Evolutionary conservation across 352 stramenopile species (phyloP).

Genomic region (Globisporangium nagaii): DNA sequence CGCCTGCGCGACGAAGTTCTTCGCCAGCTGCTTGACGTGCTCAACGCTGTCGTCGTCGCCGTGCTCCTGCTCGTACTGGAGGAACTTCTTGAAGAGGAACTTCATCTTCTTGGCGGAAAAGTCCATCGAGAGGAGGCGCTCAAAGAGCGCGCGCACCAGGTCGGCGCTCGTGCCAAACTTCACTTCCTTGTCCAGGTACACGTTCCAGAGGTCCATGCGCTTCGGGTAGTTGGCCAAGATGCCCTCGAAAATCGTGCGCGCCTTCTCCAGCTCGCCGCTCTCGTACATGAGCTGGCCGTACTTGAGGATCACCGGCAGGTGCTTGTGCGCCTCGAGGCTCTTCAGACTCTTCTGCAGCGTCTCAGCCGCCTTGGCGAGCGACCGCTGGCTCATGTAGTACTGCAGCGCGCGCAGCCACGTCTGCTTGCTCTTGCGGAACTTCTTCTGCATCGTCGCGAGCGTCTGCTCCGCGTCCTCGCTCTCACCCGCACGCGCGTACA

Average conservation of each 20-base stretch:
- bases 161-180: constrained; percentile 84
- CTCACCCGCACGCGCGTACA: constrained; percentile 79
- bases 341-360: constrained; percentile 91
- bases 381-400: constrained; percentile 77
- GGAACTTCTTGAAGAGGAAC: constrained; percentile 97
- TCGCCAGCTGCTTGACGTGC: constrained; percentile 93
- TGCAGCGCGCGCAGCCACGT: constrained; percentile 82
- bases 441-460: constrained; percentile 88
- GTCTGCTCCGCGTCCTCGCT: constrained; percentile 64
- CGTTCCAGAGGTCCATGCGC: constrained; percentile 94
- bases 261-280: constrained; percentile 89
- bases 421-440: constrained; percentile 89
- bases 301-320: constrained; percentile 92
- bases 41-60: constrained; percentile 84
- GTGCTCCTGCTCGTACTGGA: constrained; percentile 91
- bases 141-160: constrained; percentile 87
- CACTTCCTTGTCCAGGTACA: constrained; percentile 97
- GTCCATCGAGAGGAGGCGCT: constrained; percentile 90
- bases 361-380: constrained; percentile 74
- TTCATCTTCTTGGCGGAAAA: constrained; percentile 98
- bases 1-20: constrained; percentile 87
- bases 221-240: constrained; percentile 94
- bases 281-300: constrained; percentile 97
- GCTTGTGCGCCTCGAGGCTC: constrained; percentile 92
- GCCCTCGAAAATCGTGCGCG: constrained; percentile 93